Evolutionary conservation across 345 rosid genomes (phyloP).

Genomic region (Moricandia moricandioides): DNA sequence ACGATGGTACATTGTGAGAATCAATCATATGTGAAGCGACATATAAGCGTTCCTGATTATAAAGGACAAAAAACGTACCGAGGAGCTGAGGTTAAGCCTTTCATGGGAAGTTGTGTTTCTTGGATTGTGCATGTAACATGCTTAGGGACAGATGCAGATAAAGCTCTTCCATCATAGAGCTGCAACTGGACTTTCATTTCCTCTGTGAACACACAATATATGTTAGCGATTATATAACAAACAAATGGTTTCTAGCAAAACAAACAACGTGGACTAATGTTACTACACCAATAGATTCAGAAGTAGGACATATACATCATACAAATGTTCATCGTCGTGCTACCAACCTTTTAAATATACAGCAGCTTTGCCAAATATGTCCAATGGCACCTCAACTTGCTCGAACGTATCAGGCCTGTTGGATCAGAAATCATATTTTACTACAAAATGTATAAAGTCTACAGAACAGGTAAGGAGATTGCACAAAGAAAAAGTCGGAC

Average conservation of each 20-base stretch:
- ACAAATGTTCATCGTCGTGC: neutral
- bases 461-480: neutral
- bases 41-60: neutral
- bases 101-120: conserved; percentile 62
- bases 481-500: conserved; percentile 32
- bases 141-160: conserved; percentile 77
- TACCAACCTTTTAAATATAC: conserved; percentile 67
- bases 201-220: conserved; percentile 49
- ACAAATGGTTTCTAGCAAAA: neutral
- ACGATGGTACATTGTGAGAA: conserved; percentile 1
- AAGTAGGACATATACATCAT: neutral
- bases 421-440: neutral
- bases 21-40: neutral
- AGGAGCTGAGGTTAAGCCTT: conserved; percentile 70
- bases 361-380: conserved; percentile 71
- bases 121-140: conserved; percentile 68
- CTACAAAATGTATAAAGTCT: neutral
- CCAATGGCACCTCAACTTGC: conserved; percentile 76
- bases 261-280: neutral
- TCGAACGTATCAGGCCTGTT: conserved; percentile 74
- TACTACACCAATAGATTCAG: neutral
- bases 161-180: conserved; percentile 69
- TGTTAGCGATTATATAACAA: neutral
- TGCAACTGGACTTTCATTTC: conserved; percentile 77
- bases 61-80: conserved; percentile 43